Evolutionary conservation across 257 asterid species (phyloP).

Genomic region (Solanum stenotomum): DNA sequence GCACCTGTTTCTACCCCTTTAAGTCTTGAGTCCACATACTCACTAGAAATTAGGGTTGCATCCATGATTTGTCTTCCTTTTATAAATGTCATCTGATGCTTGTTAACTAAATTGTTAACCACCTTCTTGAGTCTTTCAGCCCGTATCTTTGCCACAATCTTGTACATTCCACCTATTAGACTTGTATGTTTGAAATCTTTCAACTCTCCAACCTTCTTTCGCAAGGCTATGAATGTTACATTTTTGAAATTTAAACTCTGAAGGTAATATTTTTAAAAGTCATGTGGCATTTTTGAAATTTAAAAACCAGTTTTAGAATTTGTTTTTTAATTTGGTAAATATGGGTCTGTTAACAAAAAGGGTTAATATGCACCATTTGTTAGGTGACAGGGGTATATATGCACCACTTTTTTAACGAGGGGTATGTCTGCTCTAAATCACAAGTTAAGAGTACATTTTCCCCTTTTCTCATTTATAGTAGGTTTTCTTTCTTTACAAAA

Average conservation of each 20-base stretch:
- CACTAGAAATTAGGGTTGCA: not conserved
- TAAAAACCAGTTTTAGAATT: not conserved
- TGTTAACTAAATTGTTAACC: not conserved
- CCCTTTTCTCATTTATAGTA: not conserved
- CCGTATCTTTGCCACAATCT: not conserved
- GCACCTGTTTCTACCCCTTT: not conserved
- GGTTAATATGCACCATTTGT: not conserved
- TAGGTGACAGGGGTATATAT: not conserved
- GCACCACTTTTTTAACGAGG: not conserved
- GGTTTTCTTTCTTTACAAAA: not conserved
- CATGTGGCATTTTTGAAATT: not conserved
- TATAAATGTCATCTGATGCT: not conserved
- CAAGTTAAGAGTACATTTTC: not conserved
- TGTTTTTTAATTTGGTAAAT: not conserved
- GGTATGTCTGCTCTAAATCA: not conserved
- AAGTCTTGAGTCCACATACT: not conserved
- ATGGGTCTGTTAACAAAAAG: not conserved
- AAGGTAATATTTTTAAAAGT: not conserved
- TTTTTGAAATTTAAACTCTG: not conserved
- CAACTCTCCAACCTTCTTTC: not conserved
- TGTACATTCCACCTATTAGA: not conserved
- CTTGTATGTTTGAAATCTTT: not conserved
- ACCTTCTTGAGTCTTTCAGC: not conserved
- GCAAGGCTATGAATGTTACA: not conserved
- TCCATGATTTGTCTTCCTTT: not conserved